Conservation (phyloP, 495 filamentous ascomycete genomes). For the Beverwykella pulmonaria region DNA sequence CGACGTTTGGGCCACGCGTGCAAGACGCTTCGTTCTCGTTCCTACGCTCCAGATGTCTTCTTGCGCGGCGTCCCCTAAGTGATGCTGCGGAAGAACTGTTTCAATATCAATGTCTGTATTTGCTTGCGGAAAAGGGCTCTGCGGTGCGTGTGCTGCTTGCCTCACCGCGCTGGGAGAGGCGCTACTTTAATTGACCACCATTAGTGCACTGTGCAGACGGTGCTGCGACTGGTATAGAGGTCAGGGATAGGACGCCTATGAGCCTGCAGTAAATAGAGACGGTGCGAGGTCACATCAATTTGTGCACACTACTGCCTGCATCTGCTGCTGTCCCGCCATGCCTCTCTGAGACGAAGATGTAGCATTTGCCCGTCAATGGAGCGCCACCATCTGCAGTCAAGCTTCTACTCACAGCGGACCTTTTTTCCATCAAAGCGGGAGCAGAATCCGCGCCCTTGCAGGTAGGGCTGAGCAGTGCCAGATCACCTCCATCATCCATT, state of each 20-base stretch:
- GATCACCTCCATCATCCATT: neutral
- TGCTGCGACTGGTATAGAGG: slow-evolving; percentile 4
- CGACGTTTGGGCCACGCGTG: neutral
- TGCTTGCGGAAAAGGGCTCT: slow-evolving; percentile 19
- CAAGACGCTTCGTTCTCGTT: neutral
- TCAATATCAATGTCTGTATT: slow-evolving; percentile 36
- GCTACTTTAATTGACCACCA: slow-evolving; percentile 31
- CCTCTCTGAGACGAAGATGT: slow-evolving; percentile 20
- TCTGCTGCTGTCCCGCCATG: slow-evolving; percentile 16
- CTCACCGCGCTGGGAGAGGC: slow-evolving; percentile 25
- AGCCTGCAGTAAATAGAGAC: slow-evolving; percentile 13
- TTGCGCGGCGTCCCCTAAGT: slow-evolving; percentile 16
- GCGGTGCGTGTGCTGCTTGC: slow-evolving; percentile 29
- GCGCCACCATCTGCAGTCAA: slow-evolving; percentile 18
- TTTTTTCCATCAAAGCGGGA: slow-evolving; percentile 9
- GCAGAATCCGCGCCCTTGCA: slow-evolving; percentile 28
- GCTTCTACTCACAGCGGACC: slow-evolving; percentile 14
- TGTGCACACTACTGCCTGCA: slow-evolving; percentile 14
- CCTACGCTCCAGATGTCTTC: neutral
- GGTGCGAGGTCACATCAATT: slow-evolving; percentile 27
- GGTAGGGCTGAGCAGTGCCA: slow-evolving; percentile 19
- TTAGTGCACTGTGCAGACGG: neutral
- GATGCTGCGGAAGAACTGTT: slow-evolving; percentile 36
- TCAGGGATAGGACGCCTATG: slow-evolving; percentile 11
- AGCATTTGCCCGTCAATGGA: slow-evolving; percentile 9